Base-by-base conservation (phyloP, 106 monocot species). In the Amphibolis antarctica region DNA sequence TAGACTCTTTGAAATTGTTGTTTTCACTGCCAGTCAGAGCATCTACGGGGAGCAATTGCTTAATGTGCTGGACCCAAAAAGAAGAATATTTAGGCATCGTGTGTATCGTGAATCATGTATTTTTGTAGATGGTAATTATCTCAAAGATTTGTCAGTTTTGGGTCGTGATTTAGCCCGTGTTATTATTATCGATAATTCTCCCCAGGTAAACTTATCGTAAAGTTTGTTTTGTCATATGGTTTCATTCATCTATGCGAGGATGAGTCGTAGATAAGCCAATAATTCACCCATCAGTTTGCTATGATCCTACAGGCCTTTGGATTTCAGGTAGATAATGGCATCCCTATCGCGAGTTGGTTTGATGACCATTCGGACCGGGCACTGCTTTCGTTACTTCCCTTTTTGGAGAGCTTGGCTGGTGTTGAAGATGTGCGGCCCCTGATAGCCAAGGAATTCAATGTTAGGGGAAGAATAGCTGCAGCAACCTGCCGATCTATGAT, bases 331-430 rank as follows among this genome's bases (percentile, higher is more conserved):
- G 96, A 98, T 66, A 98, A 98, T 59, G 96, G 96, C 9, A 84
- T 98, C 59, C 96, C 96, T 0, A 98, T 98, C 12, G 96, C 90
- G 62, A 98, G 96, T 76, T 98, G 96, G 96, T 98, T 90, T 26
- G 90, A 98, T 46, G 90, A 98, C 66, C 77, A 77, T 0, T 78
- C 80, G 12, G 96, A 98, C 68, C 58, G 48, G 10, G 96, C 81
- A 59, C 65, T 98, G 69, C 67, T 80, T 27, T 74, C 63, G 10
- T 49, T 98, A 23, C 82, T 98, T 53, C 96, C 96, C 11, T 98
- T 98, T 67, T 77, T 98, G 62, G 90, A 98, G 70, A 82, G 82
- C 56, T 71, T 98, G 73, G 86, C 70, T 36, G 87, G 84, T 0
- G 82, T 75, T 4, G 80, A 84, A 0, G 96, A 98, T 72, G 96